Conservation (phyloP, 371 early-diverging fungal genomes). For the Mucor piriformis region DNA sequence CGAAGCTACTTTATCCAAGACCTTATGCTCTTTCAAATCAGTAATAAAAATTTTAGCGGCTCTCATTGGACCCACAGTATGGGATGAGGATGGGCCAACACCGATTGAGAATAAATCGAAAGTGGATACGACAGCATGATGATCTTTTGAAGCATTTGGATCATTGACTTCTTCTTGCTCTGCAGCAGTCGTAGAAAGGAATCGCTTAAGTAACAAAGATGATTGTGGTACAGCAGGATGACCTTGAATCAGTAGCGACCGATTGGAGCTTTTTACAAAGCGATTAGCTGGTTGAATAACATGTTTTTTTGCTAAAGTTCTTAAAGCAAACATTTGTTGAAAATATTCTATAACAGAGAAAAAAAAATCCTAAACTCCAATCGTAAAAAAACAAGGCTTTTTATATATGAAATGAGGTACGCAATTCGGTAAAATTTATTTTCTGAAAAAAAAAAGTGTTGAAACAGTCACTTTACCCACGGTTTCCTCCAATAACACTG, state of each 20-base stretch:
- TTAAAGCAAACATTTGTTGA: slow-evolving; percentile 25
- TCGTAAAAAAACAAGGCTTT: neutral
- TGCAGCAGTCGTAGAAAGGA: slow-evolving; percentile 5
- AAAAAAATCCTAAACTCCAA: neutral
- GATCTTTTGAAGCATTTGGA: slow-evolving; percentile 28
- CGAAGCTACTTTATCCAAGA: slow-evolving; percentile 70
- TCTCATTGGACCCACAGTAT: slow-evolving; percentile 95
- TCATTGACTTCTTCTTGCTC: slow-evolving; percentile 10
- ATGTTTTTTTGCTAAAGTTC: slow-evolving; percentile 1
- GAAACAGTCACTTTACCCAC: slow-evolving; percentile 26
- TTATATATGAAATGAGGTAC: neutral
- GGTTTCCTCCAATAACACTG: slow-evolving; percentile 11
- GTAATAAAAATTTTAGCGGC: slow-evolving; percentile 93
- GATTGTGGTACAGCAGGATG: slow-evolving; percentile 12
- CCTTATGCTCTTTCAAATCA: slow-evolving; percentile 73
- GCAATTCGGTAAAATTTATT: neutral
- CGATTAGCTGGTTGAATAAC: slow-evolving; percentile 8
- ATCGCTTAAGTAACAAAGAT: slow-evolving; percentile 3
- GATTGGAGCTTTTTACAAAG: neutral
- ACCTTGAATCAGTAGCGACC: neutral
- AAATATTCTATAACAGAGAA: slow-evolving; percentile 5
- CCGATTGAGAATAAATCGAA: slow-evolving; percentile 97
- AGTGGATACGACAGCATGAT: slow-evolving; percentile 91
- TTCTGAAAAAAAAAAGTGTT: neutral
- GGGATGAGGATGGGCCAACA: slow-evolving; percentile 91